phyloP scores from a whole-genome alignment of 768 basidiomycete species.

The Panus rudis region DNA sequence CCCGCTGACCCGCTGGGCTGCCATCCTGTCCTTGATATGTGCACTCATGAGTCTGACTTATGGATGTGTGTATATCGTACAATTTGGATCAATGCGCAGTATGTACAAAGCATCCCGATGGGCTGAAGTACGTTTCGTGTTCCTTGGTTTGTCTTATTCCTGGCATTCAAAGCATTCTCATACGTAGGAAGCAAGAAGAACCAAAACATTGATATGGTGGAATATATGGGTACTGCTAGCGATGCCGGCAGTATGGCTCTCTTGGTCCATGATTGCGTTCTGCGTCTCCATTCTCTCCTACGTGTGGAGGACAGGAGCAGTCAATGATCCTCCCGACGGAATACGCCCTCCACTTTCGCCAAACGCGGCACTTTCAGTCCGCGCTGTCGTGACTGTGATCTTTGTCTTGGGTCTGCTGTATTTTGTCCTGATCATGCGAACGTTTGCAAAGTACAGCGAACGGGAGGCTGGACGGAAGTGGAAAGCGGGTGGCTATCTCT shows the following conservation, averaged over 20 bases:
- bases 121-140: slow-evolving; percentile 53
- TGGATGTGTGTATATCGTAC: slow-evolving; percentile 67
- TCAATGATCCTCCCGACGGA: slow-evolving; percentile 29
- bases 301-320: slow-evolving; percentile 57
- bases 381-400: slow-evolving; percentile 47
- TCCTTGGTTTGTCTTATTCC: not conserved
- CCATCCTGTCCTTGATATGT: slow-evolving; percentile 57
- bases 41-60: slow-evolving; percentile 66
- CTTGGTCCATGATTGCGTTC: slow-evolving; percentile 71
- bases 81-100: slow-evolving; percentile 66
- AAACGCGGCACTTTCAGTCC: slow-evolving; percentile 38
- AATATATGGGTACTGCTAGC: slow-evolving; percentile 67
- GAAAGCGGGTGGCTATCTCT: too few relatives aligned
- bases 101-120: slow-evolving; percentile 67
- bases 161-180: not conserved
- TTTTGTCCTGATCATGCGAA: slow-evolving; percentile 52
- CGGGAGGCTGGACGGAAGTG: slow-evolving; percentile 8
- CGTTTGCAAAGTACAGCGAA: slow-evolving; percentile 53
- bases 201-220: slow-evolving; percentile 44
- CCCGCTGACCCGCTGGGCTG: slow-evolving; percentile 54
- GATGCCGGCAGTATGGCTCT: slow-evolving; percentile 63
- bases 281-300: slow-evolving; percentile 55
- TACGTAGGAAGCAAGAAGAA: slow-evolving; percentile 49
- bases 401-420: slow-evolving; percentile 56
- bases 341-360: slow-evolving; percentile 28